Evolutionary conservation across 768 basidiomycete genomes (phyloP), one percentile per base, ranked within the genome.

Genomic region (Udeniomyces megalosporus): DNA sequence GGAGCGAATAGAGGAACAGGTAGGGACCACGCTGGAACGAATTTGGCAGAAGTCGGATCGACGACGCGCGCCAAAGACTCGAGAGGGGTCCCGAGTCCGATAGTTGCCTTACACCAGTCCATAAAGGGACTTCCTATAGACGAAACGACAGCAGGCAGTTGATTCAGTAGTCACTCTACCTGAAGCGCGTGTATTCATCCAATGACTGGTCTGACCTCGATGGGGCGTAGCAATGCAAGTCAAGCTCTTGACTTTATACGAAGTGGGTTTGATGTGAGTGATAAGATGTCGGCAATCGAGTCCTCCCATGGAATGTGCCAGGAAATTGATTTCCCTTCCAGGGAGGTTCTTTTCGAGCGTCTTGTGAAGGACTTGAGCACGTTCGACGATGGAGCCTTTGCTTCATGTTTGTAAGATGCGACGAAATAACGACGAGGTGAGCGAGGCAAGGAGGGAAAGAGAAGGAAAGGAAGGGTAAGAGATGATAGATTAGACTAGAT

Each of bases 221-320:
- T 99, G 95, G 17, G 95, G 95, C 0, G 95, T 97, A 28, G 84
- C 83, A 67, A 99, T 88, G 11, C 92, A 96, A 2, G 93, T 97
- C 61, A 96, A 78, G 26, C 85, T 89, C 53, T 86, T 79, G 32
- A 95, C 85, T 32, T 76, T 77, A 75, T 95, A 97, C 31, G 80
- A 82, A 51, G 83, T 83, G 28, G 82, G 73, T 42, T 81, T 82
- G 55, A 96, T 79, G 48, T 89, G 82, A 1, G 91, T 86, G 26
- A 91, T 83, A 68, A 96, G 83, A 71, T 96, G 83, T 50, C 95
- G 81, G 68, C 87, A 92, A 72, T 97, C 95, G 24, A 97, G 79
- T 10, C 95, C 95, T 28, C 93, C 93, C 95, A 99, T 99, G 7
- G 89, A 92, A 71, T 99, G 95, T 0, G 88, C 95, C 49, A 99